These are phyloP conservation scores for Yamadazyma songkhlaensis DNA, from an alignment of 1,139 yeast species.

Conservation along the genomic window DNA sequence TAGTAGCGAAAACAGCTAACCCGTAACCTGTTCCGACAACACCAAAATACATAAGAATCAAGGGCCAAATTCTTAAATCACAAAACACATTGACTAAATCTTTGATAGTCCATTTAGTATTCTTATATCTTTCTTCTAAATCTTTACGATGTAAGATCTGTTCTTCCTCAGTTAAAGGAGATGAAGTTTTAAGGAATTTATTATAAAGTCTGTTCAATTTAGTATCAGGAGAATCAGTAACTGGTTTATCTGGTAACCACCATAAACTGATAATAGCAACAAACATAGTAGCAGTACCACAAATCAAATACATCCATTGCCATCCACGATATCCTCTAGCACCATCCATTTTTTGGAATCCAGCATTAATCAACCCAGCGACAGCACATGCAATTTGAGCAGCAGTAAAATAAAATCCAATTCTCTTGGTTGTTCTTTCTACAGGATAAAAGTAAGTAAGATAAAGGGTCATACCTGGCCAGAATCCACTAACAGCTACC, in stretches of 20 bases:
- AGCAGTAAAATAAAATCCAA: constrained; percentile 88
- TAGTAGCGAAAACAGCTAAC: constrained; percentile 79
- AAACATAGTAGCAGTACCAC: constrained; percentile 68
- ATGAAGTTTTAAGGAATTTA: constrained; percentile 26
- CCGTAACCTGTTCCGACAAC: constrained; percentile 90
- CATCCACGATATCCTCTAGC: constrained; percentile 70
- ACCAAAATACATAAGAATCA: constrained; percentile 85
- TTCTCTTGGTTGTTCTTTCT: constrained; percentile 71
- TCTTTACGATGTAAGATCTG: constrained; percentile 60
- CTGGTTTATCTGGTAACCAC: constrained; percentile 84
- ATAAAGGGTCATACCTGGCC: constrained; percentile 93
- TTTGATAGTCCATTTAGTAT: constrained; percentile 55
- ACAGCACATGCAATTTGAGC: constrained; percentile 87
- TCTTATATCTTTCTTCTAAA: constrained; percentile 43
- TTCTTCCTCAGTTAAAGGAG: constrained; percentile 56
- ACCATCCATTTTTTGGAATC: constrained; percentile 81
- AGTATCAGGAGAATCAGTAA: constrained; percentile 14
- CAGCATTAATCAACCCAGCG: constrained; percentile 84
- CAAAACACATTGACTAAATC: constrained; percentile 57
- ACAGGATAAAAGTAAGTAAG: constrained; percentile 85
- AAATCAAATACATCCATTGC: constrained; percentile 84
- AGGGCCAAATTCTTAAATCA: constrained; percentile 75
- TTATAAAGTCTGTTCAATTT: constrained; percentile 19
- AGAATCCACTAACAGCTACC: constrained; percentile 81
- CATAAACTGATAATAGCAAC: constrained; percentile 66